Evolutionary conservation across 106 monocot genomes (phyloP), one percentile per base, ranked within the genome.

Genomic region (Dendrobium officinale): DNA sequence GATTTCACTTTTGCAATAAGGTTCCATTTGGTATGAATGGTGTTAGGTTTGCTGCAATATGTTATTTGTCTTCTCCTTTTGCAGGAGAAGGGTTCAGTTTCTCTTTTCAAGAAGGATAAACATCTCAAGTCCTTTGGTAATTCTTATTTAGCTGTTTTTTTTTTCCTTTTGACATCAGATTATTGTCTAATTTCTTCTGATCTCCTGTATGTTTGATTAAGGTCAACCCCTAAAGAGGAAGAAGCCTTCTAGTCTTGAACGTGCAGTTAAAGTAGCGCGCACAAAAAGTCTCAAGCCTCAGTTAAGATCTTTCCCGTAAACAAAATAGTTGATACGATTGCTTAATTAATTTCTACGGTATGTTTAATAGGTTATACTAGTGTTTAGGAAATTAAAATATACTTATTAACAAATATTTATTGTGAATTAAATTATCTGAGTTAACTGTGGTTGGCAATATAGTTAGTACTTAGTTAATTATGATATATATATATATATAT

Each of bases 201-300:
- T 42, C 37, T 68, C 18, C 64, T 31, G 13, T 77, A 67, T 79
- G 22, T 20, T 44, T 76, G 9, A 76, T 84, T 67, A 83, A 98
- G 97, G 92, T 86, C 24, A 82, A 79, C 5, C 9, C 8, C 43
- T 82, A 31, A 98, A 95, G 82, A 84, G 89, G 83, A 98, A 95
- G 82, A 98, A 92, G 80, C 8, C 81, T 20, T 81, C 87, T n/a
- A 80, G 73, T 64, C 61, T 88, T 78, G 92, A 94, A 7, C 87
- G 77, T 83, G 79, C 78, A 61, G 84, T 81, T 48, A 98, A 86
- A 88, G 81, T 79, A 81, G 85, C 86, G 75, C 86, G 84, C 24
- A 43, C 81, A 44, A 92, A 88, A 77, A 9, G 56, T 42, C 48
- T 85, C 5, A 88, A 89, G 24, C 82, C 88, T 72, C 92, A 92